Evolutionary conservation across 352 stramenopile genomes (phyloP).

Genomic region (Phytophthora capsici): DNA sequence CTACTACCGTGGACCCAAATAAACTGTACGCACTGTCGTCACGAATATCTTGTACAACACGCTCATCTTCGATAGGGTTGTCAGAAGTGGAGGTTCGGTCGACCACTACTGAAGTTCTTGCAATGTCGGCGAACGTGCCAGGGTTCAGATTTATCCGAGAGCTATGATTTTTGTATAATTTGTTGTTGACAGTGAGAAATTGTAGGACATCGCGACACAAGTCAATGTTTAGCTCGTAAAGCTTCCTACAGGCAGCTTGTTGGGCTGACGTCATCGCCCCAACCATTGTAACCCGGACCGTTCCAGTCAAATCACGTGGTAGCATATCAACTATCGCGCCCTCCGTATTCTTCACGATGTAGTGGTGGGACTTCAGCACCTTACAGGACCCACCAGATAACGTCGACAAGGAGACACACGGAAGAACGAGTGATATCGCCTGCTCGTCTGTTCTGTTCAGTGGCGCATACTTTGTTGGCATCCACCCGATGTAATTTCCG

Average conservation of each 20-base stretch:
- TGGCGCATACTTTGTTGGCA: too few relatives aligned
- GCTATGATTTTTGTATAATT: neutral
- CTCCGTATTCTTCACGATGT: neutral
- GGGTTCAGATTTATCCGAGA: neutral
- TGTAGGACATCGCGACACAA: neutral
- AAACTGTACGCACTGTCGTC: neutral
- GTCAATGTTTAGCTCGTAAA: neutral
- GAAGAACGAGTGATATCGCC: too few relatives aligned
- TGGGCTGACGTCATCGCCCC: neutral
- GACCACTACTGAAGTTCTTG: neutral
- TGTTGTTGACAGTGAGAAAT: neutral
- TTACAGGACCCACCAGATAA: too few relatives aligned
- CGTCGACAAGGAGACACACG: too few relatives aligned
- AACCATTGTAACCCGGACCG: neutral
- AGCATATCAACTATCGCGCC: neutral
- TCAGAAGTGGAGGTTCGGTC: too few relatives aligned
- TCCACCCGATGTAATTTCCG: too few relatives aligned
- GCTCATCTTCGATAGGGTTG: neutral
- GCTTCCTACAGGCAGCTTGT: neutral
- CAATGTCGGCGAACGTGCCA: neutral
- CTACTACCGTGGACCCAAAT: too few relatives aligned
- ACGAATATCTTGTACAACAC: neutral
- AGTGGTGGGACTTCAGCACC: neutral
- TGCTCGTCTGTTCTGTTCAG: too few relatives aligned
- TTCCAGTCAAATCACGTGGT: neutral